phyloP scores from a whole-genome alignment of 306 rosid genomes.

The Acacia confusa region DNA sequence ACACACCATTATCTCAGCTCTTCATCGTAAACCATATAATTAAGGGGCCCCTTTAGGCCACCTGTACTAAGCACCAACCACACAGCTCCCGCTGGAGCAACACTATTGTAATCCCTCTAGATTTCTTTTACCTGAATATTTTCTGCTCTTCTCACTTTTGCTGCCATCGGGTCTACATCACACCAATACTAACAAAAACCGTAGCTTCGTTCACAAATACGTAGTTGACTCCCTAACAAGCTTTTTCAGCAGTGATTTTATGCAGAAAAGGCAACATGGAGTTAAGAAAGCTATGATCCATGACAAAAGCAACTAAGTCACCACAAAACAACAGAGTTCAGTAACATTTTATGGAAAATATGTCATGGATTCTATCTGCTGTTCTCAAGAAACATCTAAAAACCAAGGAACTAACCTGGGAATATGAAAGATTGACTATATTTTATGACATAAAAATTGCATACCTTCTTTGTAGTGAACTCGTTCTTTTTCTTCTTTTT shows the following conservation, averaged over 20 bases:
- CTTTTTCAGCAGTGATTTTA: constrained; percentile 69
- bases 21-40: constrained; percentile 42
- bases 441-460: constrained; percentile 52
- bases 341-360: constrained; percentile 42
- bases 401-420: constrained; percentile 22
- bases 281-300: constrained; percentile 38
- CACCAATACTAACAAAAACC: constrained; percentile 33
- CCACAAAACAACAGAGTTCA: constrained; percentile 38
- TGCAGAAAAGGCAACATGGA: constrained; percentile 46
- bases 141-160: constrained; percentile 37
- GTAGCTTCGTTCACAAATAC: constrained; percentile 41
- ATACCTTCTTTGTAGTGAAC: constrained; percentile 60
- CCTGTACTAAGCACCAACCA: constrained; percentile 30
- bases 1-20: constrained; percentile 41
- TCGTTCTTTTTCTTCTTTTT: constrained; percentile 36
- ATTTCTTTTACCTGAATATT: constrained; percentile 34
- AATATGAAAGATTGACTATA: constrained; percentile 26
- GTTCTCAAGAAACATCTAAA: constrained; percentile 23
- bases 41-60: constrained; percentile 46
- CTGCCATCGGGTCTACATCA: constrained; percentile 29
- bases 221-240: constrained; percentile 51
- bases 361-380: constrained; percentile 1
- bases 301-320: constrained; percentile 32
- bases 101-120: constrained; percentile 35
- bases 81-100: constrained; percentile 54